Evolutionary conservation across 2,329 filamentous ascomycete genomes (phyloP).

Genomic region (Fusarium beomiforme): DNA sequence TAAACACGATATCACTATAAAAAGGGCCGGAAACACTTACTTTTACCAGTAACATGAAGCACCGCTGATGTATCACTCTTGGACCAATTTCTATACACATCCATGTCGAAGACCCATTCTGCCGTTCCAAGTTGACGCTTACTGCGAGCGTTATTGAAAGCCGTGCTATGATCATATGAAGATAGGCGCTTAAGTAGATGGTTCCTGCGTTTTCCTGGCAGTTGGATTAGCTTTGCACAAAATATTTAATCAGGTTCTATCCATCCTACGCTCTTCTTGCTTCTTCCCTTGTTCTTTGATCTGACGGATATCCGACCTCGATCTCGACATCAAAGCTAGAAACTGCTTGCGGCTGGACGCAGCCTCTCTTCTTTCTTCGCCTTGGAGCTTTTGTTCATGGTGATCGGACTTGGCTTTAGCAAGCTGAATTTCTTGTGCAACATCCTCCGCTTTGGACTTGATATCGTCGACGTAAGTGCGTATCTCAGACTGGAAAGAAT

Average conservation of each 20-base stretch:
- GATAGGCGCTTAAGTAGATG: slow-evolving; percentile 1
- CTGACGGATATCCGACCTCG: too few relatives aligned
- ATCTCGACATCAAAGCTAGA: too few relatives aligned
- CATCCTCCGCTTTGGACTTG: background rate
- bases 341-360: too few relatives aligned
- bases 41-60: slow-evolving; percentile 23
- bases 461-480: slow-evolving; percentile 15
- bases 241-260: too few relatives aligned
- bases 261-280: too few relatives aligned
- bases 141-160: slow-evolving; percentile 7
- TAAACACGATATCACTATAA: background rate
- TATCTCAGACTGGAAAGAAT: slow-evolving; percentile 22
- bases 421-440: slow-evolving; percentile 3
- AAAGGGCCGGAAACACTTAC: background rate
- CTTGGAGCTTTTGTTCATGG: slow-evolving; percentile 4
- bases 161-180: background rate
- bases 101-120: slow-evolving; percentile 5
- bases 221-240: too few relatives aligned
- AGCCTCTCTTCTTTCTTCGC: slow-evolving; percentile 5
- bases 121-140: slow-evolving; percentile 23
- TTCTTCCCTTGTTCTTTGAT: too few relatives aligned
- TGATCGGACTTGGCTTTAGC: slow-evolving; percentile 5
- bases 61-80: background rate
- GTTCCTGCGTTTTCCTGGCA: background rate
- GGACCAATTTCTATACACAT: slow-evolving; percentile 4